A percentile compares a stretch with the other conserved stretches of the same genome.
Conservation (phyloP, 495 filamentous ascomycete species). For the Symbiotaphrina buchneri region DNA sequence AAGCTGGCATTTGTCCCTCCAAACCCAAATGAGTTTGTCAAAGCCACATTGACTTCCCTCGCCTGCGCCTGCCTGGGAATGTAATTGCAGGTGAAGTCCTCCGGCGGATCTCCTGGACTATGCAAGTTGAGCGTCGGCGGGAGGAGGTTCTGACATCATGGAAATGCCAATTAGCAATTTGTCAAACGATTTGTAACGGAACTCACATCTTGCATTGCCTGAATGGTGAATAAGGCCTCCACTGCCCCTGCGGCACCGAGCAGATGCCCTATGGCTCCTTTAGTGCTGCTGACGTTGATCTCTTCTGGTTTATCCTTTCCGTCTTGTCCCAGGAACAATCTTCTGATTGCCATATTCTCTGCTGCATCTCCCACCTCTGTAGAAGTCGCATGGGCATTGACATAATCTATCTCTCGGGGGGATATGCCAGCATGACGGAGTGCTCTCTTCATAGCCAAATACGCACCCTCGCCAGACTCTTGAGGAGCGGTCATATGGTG, state of each 20-base stretch:
- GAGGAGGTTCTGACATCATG: constrained; percentile 34
- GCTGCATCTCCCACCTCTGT: constrained; percentile 71
- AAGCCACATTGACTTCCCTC: constrained; percentile 43
- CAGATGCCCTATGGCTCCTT: constrained; percentile 82
- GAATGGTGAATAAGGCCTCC: constrained; percentile 64
- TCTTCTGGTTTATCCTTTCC: constrained; percentile 36
- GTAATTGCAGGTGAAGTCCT: constrained; percentile 73
- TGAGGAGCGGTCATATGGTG: constrained; percentile 81
- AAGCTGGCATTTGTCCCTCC: constrained; percentile 88
- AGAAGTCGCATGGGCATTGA: constrained; percentile 89
- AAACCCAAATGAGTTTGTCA: constrained; percentile 97
- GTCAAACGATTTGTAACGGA: neutral
- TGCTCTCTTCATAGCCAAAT: constrained; percentile 66
- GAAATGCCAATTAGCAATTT: constrained; percentile 9
- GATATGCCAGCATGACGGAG: constrained; percentile 46
- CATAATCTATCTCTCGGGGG: constrained; percentile 60
- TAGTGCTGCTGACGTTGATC: constrained; percentile 77
- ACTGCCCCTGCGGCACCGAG: constrained; percentile 78
- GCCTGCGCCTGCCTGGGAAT: constrained; percentile 48
- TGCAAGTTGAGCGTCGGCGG: constrained; percentile 78
- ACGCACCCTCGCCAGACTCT: constrained; percentile 58
- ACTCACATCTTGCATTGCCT: constrained; percentile 57
- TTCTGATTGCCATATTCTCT: constrained; percentile 66
- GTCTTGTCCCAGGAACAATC: constrained; percentile 49
- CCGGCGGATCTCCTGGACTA: constrained; percentile 22